Conservation (phyloP, 148 eudicot species). For the Camellia japonica region DNA sequence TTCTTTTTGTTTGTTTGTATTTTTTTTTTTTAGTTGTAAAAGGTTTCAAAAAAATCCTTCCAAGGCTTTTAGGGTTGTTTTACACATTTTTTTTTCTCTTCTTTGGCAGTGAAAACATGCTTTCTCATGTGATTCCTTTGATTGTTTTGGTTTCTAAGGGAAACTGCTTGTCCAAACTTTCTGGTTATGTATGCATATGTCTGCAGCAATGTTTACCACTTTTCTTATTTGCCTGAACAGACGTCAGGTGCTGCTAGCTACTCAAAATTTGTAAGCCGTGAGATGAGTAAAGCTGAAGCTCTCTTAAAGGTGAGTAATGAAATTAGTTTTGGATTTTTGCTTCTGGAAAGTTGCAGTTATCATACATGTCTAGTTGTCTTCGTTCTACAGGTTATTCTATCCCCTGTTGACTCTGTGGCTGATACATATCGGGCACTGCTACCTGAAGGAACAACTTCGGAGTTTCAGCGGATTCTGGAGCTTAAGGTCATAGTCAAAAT, state of each 20-base stretch:
- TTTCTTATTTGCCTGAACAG: slow-evolving; percentile 33
- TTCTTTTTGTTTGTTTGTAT: background rate
- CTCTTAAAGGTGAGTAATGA: slow-evolving; percentile 60
- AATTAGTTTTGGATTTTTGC: slow-evolving; percentile 5
- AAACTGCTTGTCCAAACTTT: background rate
- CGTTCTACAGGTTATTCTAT: slow-evolving; percentile 75
- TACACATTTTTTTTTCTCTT: background rate
- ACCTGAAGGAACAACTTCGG: slow-evolving; percentile 92
- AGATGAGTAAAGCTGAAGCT: slow-evolving; percentile 99
- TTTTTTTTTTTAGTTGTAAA: background rate
- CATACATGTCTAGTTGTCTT: slow-evolving; percentile 10
- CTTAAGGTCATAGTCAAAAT: slow-evolving; percentile 56
- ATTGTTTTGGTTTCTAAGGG: background rate
- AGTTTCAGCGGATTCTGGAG: slow-evolving; percentile 90
- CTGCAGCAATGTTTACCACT: background rate
- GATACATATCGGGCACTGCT: slow-evolving; percentile 92
- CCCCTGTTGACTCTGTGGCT: slow-evolving; percentile 94
- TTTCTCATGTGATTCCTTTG: background rate
- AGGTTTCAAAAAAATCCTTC: too few relatives aligned
- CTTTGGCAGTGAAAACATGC: background rate
- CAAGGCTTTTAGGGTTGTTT: too few relatives aligned
- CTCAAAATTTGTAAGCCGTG: slow-evolving; percentile 88
- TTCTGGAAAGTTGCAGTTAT: background rate
- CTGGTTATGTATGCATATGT: slow-evolving; percentile 6
- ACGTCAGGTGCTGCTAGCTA: slow-evolving; percentile 84